Evolutionary conservation across 371 early-diverging fungal genomes (phyloP).

Genomic region (Mortierella sp.): DNA sequence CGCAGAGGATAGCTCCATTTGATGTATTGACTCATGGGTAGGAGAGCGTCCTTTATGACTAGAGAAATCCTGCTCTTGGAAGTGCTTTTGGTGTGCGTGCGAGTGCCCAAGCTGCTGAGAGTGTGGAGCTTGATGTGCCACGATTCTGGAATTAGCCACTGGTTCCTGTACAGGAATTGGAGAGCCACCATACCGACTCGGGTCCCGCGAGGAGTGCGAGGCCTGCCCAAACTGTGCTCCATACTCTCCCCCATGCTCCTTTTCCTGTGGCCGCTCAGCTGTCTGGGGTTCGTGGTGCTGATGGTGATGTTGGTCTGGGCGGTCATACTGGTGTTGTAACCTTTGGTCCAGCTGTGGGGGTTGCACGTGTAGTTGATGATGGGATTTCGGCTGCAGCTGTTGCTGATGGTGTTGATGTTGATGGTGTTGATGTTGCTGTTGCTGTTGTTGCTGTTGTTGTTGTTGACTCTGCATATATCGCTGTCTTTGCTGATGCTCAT

Average conservation of each 20-base stretch:
- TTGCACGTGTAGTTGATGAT: conserved; percentile 2
- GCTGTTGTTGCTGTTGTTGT: conserved; percentile 22
- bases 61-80: conserved; percentile 10
- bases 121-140: neutral
- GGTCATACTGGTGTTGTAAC: conserved; percentile 12
- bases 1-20: neutral
- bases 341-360: conserved; percentile 6
- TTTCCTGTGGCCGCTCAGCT: conserved; percentile 11
- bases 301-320: conserved; percentile 5
- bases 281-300: conserved; percentile 18
- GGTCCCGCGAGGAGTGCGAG: neutral
- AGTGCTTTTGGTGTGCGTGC: conserved; percentile 8
- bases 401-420: conserved; percentile 16
- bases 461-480: conserved; percentile 18
- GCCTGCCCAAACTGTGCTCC: neutral
- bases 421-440: conserved; percentile 7
- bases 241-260: neutral
- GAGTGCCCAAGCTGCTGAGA: conserved; percentile 1
- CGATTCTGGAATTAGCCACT: neutral
- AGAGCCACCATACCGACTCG: conserved; percentile 3
- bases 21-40: conserved; percentile 10
- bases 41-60: conserved; percentile 8
- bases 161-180: conserved; percentile 6
- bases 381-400: neutral
- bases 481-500: conserved; percentile 13